Evolutionary conservation across 345 rosid genomes (phyloP).

Genomic region (Bretschneidera sinensis): DNA sequence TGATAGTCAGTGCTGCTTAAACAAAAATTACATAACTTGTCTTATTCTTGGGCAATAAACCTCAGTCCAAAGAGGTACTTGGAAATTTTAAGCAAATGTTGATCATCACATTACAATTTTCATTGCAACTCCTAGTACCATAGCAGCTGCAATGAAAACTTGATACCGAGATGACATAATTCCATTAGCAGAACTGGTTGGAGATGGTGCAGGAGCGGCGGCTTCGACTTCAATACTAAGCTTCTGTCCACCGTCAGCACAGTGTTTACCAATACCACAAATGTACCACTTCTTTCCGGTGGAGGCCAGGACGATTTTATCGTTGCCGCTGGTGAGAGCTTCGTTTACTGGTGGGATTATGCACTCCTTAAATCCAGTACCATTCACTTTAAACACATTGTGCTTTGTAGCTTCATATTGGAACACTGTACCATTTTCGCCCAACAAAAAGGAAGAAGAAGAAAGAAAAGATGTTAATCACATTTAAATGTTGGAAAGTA

Average conservation of each 20-base stretch:
- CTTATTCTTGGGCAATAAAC: background rate
- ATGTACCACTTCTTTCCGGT: constrained; percentile 46
- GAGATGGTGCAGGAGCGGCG: constrained; percentile 14
- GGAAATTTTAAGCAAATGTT: too few species aligned
- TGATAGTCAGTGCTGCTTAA: too few species aligned
- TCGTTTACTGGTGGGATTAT: background rate
- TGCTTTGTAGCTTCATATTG: constrained; percentile 17
- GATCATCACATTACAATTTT: background rate
- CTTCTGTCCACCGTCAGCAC: constrained; percentile 26
- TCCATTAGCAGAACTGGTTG: background rate
- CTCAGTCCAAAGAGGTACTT: background rate
- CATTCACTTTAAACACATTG: constrained; percentile 34
- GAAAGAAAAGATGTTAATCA: background rate
- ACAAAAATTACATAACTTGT: background rate
- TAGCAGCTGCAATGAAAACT: background rate
- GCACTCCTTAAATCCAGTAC: constrained; percentile 26
- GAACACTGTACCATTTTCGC: constrained; percentile 28
- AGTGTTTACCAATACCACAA: constrained; percentile 32
- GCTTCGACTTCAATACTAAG: constrained; percentile 22
- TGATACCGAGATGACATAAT: background rate
- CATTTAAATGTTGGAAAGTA: too few species aligned
- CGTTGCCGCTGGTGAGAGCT: constrained; percentile 23
- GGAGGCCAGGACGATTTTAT: constrained; percentile 20
- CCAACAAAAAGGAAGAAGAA: too few species aligned
- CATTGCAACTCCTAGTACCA: background rate